Evolutionary conservation across 257 asterid genomes (phyloP).

Genomic region (Solanum chilense): DNA sequence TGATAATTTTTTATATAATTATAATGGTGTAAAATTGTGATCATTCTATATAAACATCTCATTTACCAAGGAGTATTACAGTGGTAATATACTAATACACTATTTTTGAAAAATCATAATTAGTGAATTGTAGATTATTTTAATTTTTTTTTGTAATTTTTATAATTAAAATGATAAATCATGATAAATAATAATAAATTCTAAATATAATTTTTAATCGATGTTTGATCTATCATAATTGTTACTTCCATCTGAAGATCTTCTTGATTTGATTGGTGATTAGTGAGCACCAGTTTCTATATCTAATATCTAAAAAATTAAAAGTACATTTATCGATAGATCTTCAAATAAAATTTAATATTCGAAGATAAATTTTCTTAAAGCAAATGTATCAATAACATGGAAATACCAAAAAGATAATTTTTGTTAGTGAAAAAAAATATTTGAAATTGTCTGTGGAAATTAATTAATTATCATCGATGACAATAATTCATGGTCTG

Average conservation of each 20-base stretch:
- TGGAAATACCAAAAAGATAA: background rate
- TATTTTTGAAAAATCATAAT: no score
- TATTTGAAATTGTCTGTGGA: background rate
- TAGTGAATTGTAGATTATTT: no score
- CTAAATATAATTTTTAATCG: no score
- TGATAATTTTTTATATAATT: no score
- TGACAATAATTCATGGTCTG: background rate
- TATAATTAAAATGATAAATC: no score
- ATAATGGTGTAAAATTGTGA: no score
- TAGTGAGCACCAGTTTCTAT: background rate
- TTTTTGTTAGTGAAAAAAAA: no score
- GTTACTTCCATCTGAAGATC: background rate
- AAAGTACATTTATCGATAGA: background rate
- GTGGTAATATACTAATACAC: no score
- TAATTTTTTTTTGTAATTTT: no score
- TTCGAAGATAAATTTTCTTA: background rate
- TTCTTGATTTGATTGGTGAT: background rate
- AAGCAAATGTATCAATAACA: background rate
- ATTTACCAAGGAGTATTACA: no score
- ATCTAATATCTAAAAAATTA: background rate
- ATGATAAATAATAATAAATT: no score
- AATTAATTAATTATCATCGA: background rate
- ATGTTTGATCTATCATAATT: fast-evolving
- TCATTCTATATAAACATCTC: no score
- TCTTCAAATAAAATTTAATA: background rate